Evolutionary conservation across 257 asterid species (phyloP).

Genomic region (Linderniella brevidens): DNA sequence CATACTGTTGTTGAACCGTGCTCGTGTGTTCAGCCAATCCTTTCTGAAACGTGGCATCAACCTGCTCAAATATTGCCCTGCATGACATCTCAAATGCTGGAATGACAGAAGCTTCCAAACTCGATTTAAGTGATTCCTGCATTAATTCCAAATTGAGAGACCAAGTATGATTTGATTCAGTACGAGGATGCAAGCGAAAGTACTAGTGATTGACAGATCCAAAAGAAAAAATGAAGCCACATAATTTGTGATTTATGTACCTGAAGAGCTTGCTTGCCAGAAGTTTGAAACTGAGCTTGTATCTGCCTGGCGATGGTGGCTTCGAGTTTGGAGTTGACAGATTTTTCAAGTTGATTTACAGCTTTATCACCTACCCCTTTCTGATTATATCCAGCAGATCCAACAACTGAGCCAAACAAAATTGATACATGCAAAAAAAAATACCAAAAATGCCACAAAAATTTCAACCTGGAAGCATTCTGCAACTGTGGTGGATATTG

Average conservation of each 20-base stretch:
- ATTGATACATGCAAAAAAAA: neutral
- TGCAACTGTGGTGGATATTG: slow-evolving; percentile 40
- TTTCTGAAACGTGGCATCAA: slow-evolving; percentile 75
- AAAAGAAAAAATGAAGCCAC: neutral
- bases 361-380: slow-evolving; percentile 93
- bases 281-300: slow-evolving; percentile 80
- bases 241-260: slow-evolving; percentile 18
- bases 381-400: slow-evolving; percentile 32
- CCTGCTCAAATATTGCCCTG: slow-evolving; percentile 87
- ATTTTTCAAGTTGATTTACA: slow-evolving; percentile 75
- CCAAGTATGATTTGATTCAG: no score
- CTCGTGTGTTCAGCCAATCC: slow-evolving; percentile 73
- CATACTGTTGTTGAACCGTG: slow-evolving; percentile 66
- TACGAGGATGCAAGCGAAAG: no score
- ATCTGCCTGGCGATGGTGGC: slow-evolving; percentile 67
- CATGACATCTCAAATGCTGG: slow-evolving; percentile 96
- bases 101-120: slow-evolving; percentile 68
- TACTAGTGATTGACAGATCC: no score
- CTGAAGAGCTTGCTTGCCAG: slow-evolving; percentile 97
- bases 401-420: slow-evolving; percentile 9
- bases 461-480: slow-evolving; percentile 77
- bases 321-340: slow-evolving; percentile 78
- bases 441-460: neutral
- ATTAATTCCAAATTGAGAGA: no score
- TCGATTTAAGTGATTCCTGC: slow-evolving; percentile 74